Evolutionary conservation across 1,284 basidiomycete species (phyloP).

Genomic region (Pascua sp.): DNA sequence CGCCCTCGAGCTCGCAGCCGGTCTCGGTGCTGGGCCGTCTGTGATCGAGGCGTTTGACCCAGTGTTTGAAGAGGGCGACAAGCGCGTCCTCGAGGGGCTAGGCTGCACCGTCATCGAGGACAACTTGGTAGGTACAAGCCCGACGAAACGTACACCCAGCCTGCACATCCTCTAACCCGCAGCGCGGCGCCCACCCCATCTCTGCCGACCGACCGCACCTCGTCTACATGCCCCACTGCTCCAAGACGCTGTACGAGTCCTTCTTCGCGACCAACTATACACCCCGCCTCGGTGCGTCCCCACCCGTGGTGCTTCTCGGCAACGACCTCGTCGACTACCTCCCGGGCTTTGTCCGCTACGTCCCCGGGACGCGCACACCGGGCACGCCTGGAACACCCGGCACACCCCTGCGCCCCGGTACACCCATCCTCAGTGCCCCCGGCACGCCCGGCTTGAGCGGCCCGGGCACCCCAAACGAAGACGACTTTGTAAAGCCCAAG

Average conservation of each 20-base stretch:
- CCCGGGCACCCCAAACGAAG: conserved; percentile 4
- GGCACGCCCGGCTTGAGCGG: background rate
- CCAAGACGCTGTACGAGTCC: conserved; percentile 40
- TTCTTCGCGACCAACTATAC: conserved; percentile 32
- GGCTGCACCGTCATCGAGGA: conserved; percentile 25
- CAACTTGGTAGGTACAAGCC: conserved; percentile 26
- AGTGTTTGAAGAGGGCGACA: conserved; percentile 35
- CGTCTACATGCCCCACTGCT: conserved; percentile 44
- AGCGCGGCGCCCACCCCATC: conserved; percentile 29
- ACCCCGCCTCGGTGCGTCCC: conserved; percentile 9
- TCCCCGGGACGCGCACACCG: background rate
- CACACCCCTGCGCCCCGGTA: too few species aligned
- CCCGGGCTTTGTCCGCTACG: conserved; percentile 22
- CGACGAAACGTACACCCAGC: too few species aligned
- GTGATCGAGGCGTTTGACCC: conserved; percentile 37
- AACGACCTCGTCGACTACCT: conserved; percentile 44
- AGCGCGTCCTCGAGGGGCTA: conserved; percentile 20
- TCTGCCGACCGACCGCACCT: conserved; percentile 22
- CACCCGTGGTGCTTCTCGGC: conserved; percentile 31
- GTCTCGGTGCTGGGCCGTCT: conserved; percentile 8
- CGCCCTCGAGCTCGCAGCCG: conserved; percentile 16
- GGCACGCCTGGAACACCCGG: background rate
- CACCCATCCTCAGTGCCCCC: background rate
- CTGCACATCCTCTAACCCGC: conserved; percentile 4
- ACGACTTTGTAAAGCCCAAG: conserved; percentile 41